Conservation (phyloP, 495 filamentous ascomycete genomes). For the Achaetomiella virescens region DNA sequence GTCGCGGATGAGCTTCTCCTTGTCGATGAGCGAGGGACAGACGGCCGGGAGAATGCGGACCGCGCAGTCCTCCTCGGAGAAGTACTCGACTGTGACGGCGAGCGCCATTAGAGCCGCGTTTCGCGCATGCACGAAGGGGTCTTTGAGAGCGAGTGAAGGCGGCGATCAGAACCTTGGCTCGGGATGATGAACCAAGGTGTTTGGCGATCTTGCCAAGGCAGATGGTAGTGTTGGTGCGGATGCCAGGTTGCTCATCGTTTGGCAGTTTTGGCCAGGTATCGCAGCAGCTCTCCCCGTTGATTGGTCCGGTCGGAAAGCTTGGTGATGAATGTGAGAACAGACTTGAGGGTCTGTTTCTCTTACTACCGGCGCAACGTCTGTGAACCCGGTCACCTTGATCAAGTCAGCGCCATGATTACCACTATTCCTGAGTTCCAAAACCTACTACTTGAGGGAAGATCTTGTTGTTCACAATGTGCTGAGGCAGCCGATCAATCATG, state of each 20-base stretch:
- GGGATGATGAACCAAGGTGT: conserved; percentile 68
- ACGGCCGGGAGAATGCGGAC: conserved; percentile 72
- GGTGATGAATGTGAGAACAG: conserved; percentile 72
- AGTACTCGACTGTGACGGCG: conserved; percentile 75
- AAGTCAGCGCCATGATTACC: neutral
- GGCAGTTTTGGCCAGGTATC: conserved; percentile 88
- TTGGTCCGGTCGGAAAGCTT: conserved; percentile 87
- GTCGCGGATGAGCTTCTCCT: conserved; percentile 86
- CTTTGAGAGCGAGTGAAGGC: conserved; percentile 86
- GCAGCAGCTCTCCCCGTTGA: conserved; percentile 94
- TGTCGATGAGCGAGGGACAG: conserved; percentile 72
- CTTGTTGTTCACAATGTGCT: conserved; percentile 89
- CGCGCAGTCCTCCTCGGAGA: conserved; percentile 88
- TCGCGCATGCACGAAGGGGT: conserved; percentile 89
- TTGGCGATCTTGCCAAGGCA: conserved; percentile 93
- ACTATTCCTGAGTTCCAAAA: neutral
- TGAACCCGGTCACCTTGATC: conserved; percentile 72
- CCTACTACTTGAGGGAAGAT: conserved; percentile 89
- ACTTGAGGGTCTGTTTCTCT: conserved; percentile 94
- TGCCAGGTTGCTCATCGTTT: conserved; percentile 97
- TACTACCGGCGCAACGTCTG: conserved; percentile 82
- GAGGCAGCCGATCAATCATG: conserved; percentile 87
- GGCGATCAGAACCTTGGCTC: conserved; percentile 85
- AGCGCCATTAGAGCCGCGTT: conserved; percentile 84
- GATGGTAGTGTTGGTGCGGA: conserved; percentile 96